Percentiles rank a stretch among this genome's conserved stretches.
Evolutionary conservation across 192 early-diverging fungal genomes (phyloP).

Genomic region (Kickxella alabastrina): DNA sequence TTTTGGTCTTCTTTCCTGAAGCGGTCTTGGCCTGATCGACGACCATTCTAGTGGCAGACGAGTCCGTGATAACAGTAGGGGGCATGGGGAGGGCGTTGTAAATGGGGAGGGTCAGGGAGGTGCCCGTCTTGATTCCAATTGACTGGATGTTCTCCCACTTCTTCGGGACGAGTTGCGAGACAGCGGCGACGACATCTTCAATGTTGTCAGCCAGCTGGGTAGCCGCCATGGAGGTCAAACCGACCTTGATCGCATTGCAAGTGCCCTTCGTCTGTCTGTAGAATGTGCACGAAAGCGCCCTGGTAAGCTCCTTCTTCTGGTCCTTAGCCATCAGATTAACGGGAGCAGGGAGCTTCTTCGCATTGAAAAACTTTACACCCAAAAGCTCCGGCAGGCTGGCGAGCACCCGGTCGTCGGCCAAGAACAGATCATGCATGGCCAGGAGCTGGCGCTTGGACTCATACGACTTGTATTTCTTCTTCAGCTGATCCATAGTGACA

Average conservation of each 20-base stretch:
- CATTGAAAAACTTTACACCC: constrained; percentile 78
- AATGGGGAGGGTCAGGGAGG: constrained; percentile 78
- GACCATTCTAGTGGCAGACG: neutral
- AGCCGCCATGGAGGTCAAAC: constrained; percentile 56
- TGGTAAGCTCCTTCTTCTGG: constrained; percentile 24
- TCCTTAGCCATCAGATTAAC: constrained; percentile 23
- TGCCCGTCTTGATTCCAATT: constrained; percentile 77
- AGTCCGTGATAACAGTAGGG: constrained; percentile 4
- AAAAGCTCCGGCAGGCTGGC: constrained; percentile 70
- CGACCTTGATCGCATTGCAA: constrained; percentile 70
- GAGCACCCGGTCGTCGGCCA: constrained; percentile 81
- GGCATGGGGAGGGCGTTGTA: constrained; percentile 62
- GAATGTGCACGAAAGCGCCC: constrained; percentile 27
- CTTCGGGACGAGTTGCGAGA: constrained; percentile 67
- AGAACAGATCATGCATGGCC: constrained; percentile 77
- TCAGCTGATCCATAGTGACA: constrained; percentile 73
- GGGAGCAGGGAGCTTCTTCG: constrained; percentile 66
- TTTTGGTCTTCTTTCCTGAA: constrained; percentile 28
- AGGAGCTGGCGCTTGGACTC: constrained; percentile 77
- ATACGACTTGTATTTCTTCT: constrained; percentile 72
- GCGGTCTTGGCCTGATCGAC: neutral
- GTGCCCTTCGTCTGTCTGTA: constrained; percentile 16
- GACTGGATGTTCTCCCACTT: constrained; percentile 84
- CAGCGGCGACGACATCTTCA: constrained; percentile 54
- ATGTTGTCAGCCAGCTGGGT: constrained; percentile 76